Percentiles rank a stretch among this genome's conserved stretches.
These are phyloP conservation scores for Prunus persica DNA, from an alignment of 306 rosid species.

Conservation along the genomic window DNA sequence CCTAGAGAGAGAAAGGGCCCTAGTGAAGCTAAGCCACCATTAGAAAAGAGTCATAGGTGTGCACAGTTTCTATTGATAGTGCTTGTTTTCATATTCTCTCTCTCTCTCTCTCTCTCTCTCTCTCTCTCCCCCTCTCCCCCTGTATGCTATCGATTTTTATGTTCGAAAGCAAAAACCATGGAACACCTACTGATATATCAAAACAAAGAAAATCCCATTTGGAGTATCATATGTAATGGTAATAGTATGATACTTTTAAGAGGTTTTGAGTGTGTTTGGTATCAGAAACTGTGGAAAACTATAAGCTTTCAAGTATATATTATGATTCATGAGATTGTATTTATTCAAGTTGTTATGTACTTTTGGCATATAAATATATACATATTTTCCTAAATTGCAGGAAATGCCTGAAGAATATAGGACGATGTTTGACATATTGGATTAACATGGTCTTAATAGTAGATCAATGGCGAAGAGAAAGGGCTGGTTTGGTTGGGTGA, in stretches of 20 bases:
- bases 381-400: slow-evolving; percentile 4
- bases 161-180: slow-evolving; percentile 7
- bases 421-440: slow-evolving; percentile 20
- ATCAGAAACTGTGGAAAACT: slow-evolving; percentile 17
- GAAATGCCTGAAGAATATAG: slow-evolving; percentile 20
- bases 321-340: background rate
- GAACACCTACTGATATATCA: background rate
- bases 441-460: slow-evolving; percentile 28
- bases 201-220: slow-evolving; percentile 21
- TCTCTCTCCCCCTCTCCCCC: slow-evolving; percentile 2
- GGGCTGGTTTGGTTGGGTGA: slow-evolving; percentile 80
- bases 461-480: slow-evolving; percentile 57
- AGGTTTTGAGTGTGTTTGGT: background rate
- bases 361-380: background rate
- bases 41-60: slow-evolving; percentile 1
- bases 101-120: background rate
- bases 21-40: background rate
- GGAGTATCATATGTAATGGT: slow-evolving; percentile 11
- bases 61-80: slow-evolving; percentile 22
- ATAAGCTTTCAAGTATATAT: slow-evolving; percentile 5
- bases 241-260: background rate
- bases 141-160: background rate
- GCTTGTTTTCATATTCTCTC: background rate
- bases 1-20: background rate
- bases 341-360: background rate